Percentiles rank a stretch among this genome's conserved stretches.
These are phyloP conservation scores for Epicoccum sorghinum DNA, from an alignment of 2,329 filamentous ascomycete genomes.

Conservation along the genomic window DNA sequence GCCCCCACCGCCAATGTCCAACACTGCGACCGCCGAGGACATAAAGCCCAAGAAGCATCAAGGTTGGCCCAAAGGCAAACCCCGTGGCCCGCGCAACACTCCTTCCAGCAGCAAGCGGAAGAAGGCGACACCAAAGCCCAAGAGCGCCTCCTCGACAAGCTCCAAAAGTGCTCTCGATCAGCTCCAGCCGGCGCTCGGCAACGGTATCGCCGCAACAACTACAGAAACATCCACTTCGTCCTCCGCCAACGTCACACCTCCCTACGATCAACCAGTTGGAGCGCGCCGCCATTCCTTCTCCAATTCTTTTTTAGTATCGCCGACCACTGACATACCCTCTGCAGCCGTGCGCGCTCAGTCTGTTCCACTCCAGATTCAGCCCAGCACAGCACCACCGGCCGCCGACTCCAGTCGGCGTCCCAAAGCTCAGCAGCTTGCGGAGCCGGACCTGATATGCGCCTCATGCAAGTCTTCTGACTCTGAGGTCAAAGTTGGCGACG, in stretches of 20 bases:
- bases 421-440: conserved; percentile 24
- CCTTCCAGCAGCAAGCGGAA: conserved; percentile 49
- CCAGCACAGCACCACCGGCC: conserved; percentile 20
- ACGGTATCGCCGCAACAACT: conserved; percentile 37
- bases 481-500: conserved; percentile 58
- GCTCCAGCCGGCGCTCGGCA: conserved; percentile 42
- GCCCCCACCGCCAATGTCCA: conserved; percentile 18
- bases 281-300: conserved; percentile 40
- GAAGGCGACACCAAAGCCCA: conserved; percentile 45
- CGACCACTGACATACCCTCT: conserved; percentile 7
- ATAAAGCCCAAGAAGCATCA: conserved; percentile 45
- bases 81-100: conserved; percentile 47
- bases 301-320: conserved; percentile 12
- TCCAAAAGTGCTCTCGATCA: conserved; percentile 33
- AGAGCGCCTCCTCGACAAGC: conserved; percentile 25
- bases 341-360: conserved; percentile 34
- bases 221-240: conserved; percentile 15
- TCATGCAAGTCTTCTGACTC: conserved; percentile 63
- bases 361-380: conserved; percentile 36
- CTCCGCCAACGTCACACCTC: conserved; percentile 9
- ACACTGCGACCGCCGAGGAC: not conserved
- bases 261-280: conserved; percentile 15
- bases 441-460: conserved; percentile 59
- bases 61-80: conserved; percentile 56
- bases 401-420: conserved; percentile 11